Conservation (phyloP, 768 basidiomycete species). For the Phaeolepiota aurea region DNA sequence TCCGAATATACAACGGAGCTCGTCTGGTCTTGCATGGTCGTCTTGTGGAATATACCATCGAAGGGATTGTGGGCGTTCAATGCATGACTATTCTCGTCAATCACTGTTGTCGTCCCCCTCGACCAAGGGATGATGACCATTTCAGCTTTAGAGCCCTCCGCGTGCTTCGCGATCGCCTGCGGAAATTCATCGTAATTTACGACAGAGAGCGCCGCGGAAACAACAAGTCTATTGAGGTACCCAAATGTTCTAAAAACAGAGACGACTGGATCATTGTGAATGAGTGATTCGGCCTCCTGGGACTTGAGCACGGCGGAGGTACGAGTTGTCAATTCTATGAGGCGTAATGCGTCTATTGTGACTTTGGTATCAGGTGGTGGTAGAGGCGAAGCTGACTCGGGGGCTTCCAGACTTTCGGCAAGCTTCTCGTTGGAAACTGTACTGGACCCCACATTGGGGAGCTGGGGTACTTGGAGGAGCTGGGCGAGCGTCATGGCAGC, state of each 20-base stretch:
- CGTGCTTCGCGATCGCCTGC: conserved; percentile 53
- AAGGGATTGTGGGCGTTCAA: conserved; percentile 51
- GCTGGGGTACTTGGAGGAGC: conserved; percentile 44
- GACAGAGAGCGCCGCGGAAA: conserved; percentile 66
- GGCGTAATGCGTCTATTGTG: conserved; percentile 69
- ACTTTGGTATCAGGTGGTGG: conserved; percentile 13
- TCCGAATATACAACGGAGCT: conserved; percentile 63
- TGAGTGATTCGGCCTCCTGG: conserved; percentile 61
- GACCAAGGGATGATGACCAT: conserved; percentile 86
- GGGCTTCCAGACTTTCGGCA: neutral
- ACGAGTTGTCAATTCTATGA: conserved; percentile 85
- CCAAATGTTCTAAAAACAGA: conserved; percentile 75
- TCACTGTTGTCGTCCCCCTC: conserved; percentile 25
- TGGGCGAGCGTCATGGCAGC: conserved; percentile 77
- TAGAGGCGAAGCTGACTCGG: conserved; percentile 1
- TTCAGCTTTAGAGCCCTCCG: conserved; percentile 47
- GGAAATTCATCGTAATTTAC: conserved; percentile 73
- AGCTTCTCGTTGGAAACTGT: conserved; percentile 10
- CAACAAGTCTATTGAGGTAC: conserved; percentile 54
- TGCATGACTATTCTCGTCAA: conserved; percentile 18
- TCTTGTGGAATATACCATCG: conserved; percentile 65
- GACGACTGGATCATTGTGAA: conserved; percentile 64
- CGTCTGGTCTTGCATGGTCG: conserved; percentile 38
- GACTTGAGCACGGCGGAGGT: conserved; percentile 83
- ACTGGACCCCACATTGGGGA: conserved; percentile 1